Evolutionary conservation across 1,139 yeast species (phyloP), one percentile per base, ranked within the genome.

Genomic region (Blastobotrys aristatus): DNA sequence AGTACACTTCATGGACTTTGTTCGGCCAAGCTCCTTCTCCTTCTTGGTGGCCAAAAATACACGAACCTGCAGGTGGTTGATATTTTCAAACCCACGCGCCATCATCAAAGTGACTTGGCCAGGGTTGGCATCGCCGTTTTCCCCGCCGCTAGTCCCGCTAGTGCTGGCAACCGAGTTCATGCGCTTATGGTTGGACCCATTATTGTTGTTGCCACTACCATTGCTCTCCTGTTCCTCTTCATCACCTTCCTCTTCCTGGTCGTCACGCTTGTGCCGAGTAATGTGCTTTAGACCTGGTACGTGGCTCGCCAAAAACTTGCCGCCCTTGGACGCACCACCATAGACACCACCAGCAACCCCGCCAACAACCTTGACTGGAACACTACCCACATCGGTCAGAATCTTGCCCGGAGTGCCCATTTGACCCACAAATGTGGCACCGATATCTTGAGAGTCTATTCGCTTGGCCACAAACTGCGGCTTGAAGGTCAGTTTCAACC

Each of bases 11-110:
- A 72, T 62, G 20, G 74, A 63, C 66, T 83, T 80, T 2, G 96
- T 82, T 64, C 80, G 84, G 69, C 74, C 75, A 37, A 90, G 59
- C 44, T 75, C 83, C 60, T 79, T 84, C 47, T 68, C 71, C 39
- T 57, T 54, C 53, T 55, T 56, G 34, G 62, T 65, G 11, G 56
- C 45, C 11, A 59, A 32, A 47, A 53, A 64, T 14, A 61, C 66
- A 29, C 66, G 59, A 36, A 65, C 55, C 42, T 64, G 67, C 20
- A 68, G 51, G 32, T 57, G 54, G 34, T 55, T 52, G 31, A 55
- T 54, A 18, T 55, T 56, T 24, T 57, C 57, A 44, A 64, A 55
- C 13, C 68, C 69, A 2, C 58, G 45, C 4, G 65, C 58, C 14
- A 57, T 50, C 20, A 58, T 50, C 18, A 69, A 44, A 6, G 63